These are phyloP conservation scores for Penicillium palitans DNA, from an alignment of 2,329 filamentous ascomycete genomes.

Conservation along the genomic window DNA sequence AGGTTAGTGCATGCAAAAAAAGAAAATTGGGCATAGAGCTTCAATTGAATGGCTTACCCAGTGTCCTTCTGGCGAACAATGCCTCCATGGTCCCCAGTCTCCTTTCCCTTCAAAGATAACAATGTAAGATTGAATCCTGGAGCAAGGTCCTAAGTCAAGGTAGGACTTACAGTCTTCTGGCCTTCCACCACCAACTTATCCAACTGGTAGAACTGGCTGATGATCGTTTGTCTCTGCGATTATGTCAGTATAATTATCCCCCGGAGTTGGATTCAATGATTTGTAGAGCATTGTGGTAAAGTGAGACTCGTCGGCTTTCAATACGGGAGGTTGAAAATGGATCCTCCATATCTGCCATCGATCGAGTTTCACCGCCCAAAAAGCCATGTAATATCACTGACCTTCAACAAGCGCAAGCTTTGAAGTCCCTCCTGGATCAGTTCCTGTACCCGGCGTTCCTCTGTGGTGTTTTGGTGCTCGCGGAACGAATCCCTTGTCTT, in stretches of 20 bases:
- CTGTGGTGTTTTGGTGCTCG: slow-evolving; percentile 71
- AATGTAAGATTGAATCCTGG: slow-evolving; percentile 8
- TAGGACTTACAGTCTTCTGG: slow-evolving; percentile 66
- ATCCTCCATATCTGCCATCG: background rate
- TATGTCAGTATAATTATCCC: slow-evolving; percentile 36
- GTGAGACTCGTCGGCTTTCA: background rate
- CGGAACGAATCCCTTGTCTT: slow-evolving; percentile 88
- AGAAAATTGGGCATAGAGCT: background rate
- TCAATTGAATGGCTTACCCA: slow-evolving; percentile 55
- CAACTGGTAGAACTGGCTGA: slow-evolving; percentile 92
- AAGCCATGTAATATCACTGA: slow-evolving; percentile 45
- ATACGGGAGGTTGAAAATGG: background rate
- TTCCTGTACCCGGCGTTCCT: slow-evolving; percentile 78
- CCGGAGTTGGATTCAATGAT: background rate
- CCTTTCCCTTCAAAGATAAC: slow-evolving; percentile 29
- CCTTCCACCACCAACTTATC: slow-evolving; percentile 91
- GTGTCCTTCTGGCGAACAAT: slow-evolving; percentile 76
- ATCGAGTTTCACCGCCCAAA: background rate
- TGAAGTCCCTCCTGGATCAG: slow-evolving; percentile 84
- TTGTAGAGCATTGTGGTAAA: background rate
- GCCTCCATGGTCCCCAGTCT: slow-evolving; percentile 64
- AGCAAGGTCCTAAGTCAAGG: background rate
- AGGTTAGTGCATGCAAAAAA: slow-evolving; percentile 7
- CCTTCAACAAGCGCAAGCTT: slow-evolving; percentile 88
- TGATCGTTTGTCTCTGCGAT: slow-evolving; percentile 84